Base-by-base conservation (phyloP, 2,329 filamentous ascomycete species). In the Aureobasidium sp. region DNA sequence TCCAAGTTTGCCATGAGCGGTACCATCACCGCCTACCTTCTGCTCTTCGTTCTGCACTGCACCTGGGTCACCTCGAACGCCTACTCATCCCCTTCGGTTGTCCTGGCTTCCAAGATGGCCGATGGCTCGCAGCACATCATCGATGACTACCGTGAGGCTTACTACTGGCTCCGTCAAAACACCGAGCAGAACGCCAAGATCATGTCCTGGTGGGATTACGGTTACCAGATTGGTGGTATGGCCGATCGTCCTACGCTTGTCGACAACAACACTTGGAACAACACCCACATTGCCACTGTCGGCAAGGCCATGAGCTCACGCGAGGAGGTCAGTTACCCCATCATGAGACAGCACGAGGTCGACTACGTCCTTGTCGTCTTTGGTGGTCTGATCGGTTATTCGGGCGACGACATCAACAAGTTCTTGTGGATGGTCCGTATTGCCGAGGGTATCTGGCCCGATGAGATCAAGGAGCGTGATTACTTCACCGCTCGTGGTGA, bases 241-340 rank as follows among this genome's bases (percentile, higher is more conserved):
- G 94, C 94, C 54, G 94, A 99, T 75, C 85, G 94, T 60, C 94
- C 94, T 37, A 99, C 94, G 1, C 82, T 99, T 37, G 94, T 99
- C 37, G 94, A 99, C 81, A 99, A 99, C 82, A 99, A 99, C 79
- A 99, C 94, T 2, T 99, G 94, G 94, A 99, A 99, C 82, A 99
- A 99, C 80, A 99, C 94, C 8, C 94, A 99, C 75, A 99, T 99
- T 77, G 94, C 94, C 59, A 99, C 94, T 15, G 94, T 99, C 63
- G 94, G 94, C 71, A 99, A 99, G 80, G 94, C 94, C 45, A 97
- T 99, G 94, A 94, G 89, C 78, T 97, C 92, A 8, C 83, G 90
- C 49, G 94, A 99, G 76, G 95, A 99, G 76, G 92, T 97, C 76
- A 96, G 91, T 78, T 99, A 99, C 76, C 91, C 91, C 2, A 99